Percentiles rank a stretch among this genome's conserved stretches.
phyloP scores from a whole-genome alignment of 176 grass and related monocot species.

The Carex scoparia region DNA sequence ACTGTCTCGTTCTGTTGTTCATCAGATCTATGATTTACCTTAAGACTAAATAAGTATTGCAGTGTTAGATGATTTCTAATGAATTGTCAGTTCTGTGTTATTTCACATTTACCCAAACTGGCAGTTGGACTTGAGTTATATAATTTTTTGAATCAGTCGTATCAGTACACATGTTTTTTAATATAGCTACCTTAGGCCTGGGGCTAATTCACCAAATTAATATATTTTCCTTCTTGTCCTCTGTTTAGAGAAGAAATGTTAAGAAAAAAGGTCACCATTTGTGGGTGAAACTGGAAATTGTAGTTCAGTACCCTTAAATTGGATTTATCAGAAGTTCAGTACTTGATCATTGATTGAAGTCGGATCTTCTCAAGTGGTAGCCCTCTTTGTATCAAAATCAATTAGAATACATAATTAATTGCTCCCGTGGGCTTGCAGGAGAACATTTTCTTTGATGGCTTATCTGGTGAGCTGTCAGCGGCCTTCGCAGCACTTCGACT shows the following conservation, averaged over 20 bases:
- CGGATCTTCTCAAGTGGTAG: neutral
- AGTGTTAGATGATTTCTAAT: neutral
- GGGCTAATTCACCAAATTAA: neutral
- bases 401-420: slow-evolving; percentile 1
- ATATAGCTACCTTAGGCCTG: neutral
- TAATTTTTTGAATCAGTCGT: neutral
- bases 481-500: slow-evolving; percentile 60
- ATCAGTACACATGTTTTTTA: neutral
- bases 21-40: neutral
- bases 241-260: neutral
- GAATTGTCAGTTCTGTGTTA: neutral
- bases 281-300: neutral
- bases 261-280: neutral
- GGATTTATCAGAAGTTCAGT: neutral
- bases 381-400: neutral
- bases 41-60: neutral
- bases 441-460: slow-evolving; percentile 82
- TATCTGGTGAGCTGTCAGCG: slow-evolving; percentile 46
- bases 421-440: slow-evolving; percentile 33
- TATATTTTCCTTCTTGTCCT: neutral
- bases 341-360: neutral
- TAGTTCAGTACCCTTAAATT: neutral
- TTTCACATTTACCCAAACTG: neutral
- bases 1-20: neutral
- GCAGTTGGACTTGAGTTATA: neutral